Base-by-base conservation (phyloP, 352 stramenopile species). In the Globisporangium takayamanum region DNA sequence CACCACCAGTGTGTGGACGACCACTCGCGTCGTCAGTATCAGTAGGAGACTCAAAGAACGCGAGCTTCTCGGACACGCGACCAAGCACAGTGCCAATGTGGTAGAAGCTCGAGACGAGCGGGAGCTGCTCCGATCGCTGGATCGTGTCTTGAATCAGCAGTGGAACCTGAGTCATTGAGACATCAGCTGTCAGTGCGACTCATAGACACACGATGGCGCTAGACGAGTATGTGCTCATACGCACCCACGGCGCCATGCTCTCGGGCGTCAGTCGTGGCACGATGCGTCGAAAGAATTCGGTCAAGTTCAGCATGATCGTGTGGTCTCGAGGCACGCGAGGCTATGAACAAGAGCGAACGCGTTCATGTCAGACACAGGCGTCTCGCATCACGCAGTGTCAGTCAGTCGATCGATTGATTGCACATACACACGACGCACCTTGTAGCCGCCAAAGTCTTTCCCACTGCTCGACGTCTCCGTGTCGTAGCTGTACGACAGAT, bases 301-400 rank as follows among this genome's bases (percentile, higher is more conserved):
- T 87, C 39, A 89, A 54, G 57, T 91, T 94, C 14, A 92, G 66
- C 72, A 92, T 78, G 44, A 92, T 91, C 0, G 78, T 85, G 60
- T 94, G 84, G 56, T 94, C 84, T 36, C 81, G 77, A 42, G 78
- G 66, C 2, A 91, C 66, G 25, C 58, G 70, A 14, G 81, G 84
- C 84, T 94, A 33, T 41, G 11, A 46, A 57, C 54, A 10, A 67
- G 7, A 37, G 20, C 33, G 16, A 55, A 56, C 26, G 37, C 0
- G 54, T 10, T 26, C 2, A 48, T 28, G 54, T 26, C 14, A 61
- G 44, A 39, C 4, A 55, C 22, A 33, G 28, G 28, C 28, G 5
- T 48, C 25, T 26, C 39, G 5, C 25, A 60, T 15, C 42, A 53
- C 28, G 39, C 26, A 44, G 30, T 14, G 18, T 18, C 41, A 20